Evolutionary conservation across 208 protist species (phyloP).

Genomic region (Trypanosoma lewisi): DNA sequence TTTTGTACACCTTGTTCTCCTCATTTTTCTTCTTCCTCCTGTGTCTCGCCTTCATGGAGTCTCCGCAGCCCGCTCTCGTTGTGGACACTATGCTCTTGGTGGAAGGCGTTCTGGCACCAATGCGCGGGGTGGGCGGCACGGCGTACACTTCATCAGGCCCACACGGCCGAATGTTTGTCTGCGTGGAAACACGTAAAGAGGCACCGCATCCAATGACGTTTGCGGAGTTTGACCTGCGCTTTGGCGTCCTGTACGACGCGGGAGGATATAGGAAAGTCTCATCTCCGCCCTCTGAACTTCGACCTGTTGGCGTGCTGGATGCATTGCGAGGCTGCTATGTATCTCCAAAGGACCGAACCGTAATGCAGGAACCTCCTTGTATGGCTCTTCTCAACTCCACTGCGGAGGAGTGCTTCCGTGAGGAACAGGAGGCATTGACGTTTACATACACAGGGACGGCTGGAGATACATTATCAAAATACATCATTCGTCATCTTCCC

Average conservation of each 20-base stretch:
- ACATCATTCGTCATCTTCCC: too few relatives aligned
- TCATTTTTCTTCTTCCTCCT: background rate
- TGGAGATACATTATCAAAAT: too few relatives aligned
- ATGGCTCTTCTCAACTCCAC: too few relatives aligned
- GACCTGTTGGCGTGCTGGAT: background rate
- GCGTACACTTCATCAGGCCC: background rate
- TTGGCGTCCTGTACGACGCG: background rate
- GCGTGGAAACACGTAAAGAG: background rate
- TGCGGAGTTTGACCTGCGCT: conserved; percentile 8
- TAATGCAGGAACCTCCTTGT: background rate
- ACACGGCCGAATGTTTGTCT: background rate
- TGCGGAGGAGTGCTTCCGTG: too few relatives aligned
- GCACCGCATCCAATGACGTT: background rate
- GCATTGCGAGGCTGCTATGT: conserved; percentile 4
- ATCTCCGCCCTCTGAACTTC: background rate
- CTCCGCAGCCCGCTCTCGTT: background rate
- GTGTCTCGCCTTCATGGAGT: background rate
- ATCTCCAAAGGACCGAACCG: background rate
- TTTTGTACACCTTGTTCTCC: too few relatives aligned
- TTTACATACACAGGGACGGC: too few relatives aligned
- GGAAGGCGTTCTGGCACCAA: background rate
- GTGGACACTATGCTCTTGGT: background rate
- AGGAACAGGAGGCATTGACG: background rate
- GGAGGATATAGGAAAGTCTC: background rate
- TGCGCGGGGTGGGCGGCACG: background rate